phyloP scores from a whole-genome alignment of 1,284 basidiomycete species.

The Ganoderma sinense region DNA sequence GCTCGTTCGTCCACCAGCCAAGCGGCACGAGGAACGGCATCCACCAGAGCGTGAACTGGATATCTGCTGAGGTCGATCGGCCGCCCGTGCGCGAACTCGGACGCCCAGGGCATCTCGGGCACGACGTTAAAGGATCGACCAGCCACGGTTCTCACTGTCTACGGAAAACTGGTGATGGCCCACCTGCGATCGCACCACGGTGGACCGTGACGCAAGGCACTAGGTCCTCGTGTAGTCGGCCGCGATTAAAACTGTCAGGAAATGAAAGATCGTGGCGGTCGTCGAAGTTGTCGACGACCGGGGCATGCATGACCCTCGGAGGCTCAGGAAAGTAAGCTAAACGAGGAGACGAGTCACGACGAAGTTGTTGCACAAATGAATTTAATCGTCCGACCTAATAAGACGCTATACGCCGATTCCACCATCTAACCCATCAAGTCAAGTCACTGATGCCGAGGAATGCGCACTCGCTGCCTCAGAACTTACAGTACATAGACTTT shows the following conservation, averaged over 20 bases:
- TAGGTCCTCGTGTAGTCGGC: neutral
- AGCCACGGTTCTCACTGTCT: neutral
- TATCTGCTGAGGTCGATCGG: conserved; percentile 52
- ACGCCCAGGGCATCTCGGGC: conserved; percentile 35
- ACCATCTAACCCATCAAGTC: too few relatives aligned
- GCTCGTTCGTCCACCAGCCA: conserved; percentile 45
- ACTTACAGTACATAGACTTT: too few relatives aligned
- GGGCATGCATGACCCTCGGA: too few relatives aligned
- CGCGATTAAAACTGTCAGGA: neutral
- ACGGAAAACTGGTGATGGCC: neutral
- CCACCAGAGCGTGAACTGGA: conserved; percentile 53
- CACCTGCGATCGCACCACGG: too few relatives aligned
- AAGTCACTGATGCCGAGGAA: too few relatives aligned
- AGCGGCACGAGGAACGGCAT: conserved; percentile 48
- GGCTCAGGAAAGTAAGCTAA: too few relatives aligned
- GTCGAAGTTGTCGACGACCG: neutral
- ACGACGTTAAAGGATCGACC: neutral
- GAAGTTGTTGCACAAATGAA: too few relatives aligned
- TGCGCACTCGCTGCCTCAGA: too few relatives aligned
- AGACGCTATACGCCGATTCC: too few relatives aligned
- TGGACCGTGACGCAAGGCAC: too few relatives aligned
- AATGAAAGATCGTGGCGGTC: neutral
- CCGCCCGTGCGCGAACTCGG: conserved; percentile 44
- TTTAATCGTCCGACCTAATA: too few relatives aligned
- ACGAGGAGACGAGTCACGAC: too few relatives aligned